Percentiles rank a stretch among this genome's conserved stretches.
phyloP scores from a whole-genome alignment of 306 rosid genomes.

The Citrullus amarus region DNA sequence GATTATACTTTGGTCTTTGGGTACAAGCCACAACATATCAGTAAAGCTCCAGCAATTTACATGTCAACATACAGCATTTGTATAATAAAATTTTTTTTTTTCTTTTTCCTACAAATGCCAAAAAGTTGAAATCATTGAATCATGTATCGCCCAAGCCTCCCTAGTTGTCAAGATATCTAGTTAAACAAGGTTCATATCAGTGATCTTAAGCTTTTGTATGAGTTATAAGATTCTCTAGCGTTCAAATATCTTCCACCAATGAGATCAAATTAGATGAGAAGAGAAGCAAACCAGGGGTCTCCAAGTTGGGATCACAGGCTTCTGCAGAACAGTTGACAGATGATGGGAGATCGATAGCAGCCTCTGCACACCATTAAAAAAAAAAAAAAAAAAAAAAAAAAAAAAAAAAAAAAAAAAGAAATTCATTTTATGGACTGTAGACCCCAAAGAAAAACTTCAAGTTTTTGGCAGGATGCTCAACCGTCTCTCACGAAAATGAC shows the following conservation, averaged over 20 bases:
- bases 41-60: not conserved
- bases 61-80: not conserved
- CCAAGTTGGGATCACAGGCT: constrained; percentile 13
- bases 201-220: constrained; percentile 15
- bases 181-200: not conserved
- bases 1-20: not conserved
- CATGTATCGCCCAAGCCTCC: not conserved
- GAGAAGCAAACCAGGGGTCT: constrained; percentile 43
- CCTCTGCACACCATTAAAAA: not conserved
- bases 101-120: not conserved
- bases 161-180: not conserved
- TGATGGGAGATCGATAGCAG: constrained; percentile 5
- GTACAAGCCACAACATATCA: not conserved
- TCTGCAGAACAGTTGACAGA: constrained; percentile 14
- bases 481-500: constrained; percentile 4
- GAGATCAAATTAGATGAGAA: not conserved
- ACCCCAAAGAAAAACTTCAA: not conserved
- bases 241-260: constrained; percentile 14
- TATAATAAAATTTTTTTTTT: not conserved
- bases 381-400: not conserved
- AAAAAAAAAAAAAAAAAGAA: not conserved
- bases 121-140: not conserved
- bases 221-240: constrained; percentile 15
- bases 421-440: constrained; percentile 23
- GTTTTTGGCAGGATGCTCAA: not conserved